A percentile compares a stretch with the other conserved stretches of the same genome.
Evolutionary conservation across 2,329 filamentous ascomycete species (phyloP).

Genomic region (Gremmenia infestans): DNA sequence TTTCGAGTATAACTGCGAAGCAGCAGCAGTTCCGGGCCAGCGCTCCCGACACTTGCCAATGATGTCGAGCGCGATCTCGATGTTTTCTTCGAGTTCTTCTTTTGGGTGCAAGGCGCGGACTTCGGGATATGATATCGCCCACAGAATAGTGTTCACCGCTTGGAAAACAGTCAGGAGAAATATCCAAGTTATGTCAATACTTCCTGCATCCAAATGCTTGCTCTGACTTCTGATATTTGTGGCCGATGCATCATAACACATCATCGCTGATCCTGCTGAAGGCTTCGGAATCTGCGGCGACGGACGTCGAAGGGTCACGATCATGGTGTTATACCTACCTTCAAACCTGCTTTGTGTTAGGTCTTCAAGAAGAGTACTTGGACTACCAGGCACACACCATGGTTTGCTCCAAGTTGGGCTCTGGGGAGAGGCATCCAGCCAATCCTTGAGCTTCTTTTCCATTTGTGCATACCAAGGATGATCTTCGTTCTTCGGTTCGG

Average conservation of each 20-base stretch:
- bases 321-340: conserved; percentile 76
- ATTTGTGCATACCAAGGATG: conserved; percentile 86
- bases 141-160: conserved; percentile 85
- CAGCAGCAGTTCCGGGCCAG: conserved; percentile 86
- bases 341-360: conserved; percentile 47
- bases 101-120: conserved; percentile 68
- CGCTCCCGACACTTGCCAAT: conserved; percentile 76
- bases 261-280: conserved; percentile 68
- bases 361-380: background rate
- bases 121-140: conserved; percentile 83
- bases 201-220: conserved; percentile 70
- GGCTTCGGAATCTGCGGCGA: conserved; percentile 89
- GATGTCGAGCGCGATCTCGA: conserved; percentile 70
- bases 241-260: conserved; percentile 77
- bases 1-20: conserved; percentile 80
- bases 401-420: conserved; percentile 67
- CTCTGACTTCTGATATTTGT: conserved; percentile 78
- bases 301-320: conserved; percentile 82
- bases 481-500: conserved; percentile 69
- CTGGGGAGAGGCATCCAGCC: conserved; percentile 72
- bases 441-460: conserved; percentile 70
- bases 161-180: conserved; percentile 88
- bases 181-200: conserved; percentile 88
- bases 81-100: conserved; percentile 70
- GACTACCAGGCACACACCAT: conserved; percentile 50